Percentiles rank a stretch among this genome's conserved stretches.
phyloP scores from a whole-genome alignment of 352 stramenopile species.

The Halophytophthora batemanensis region DNA sequence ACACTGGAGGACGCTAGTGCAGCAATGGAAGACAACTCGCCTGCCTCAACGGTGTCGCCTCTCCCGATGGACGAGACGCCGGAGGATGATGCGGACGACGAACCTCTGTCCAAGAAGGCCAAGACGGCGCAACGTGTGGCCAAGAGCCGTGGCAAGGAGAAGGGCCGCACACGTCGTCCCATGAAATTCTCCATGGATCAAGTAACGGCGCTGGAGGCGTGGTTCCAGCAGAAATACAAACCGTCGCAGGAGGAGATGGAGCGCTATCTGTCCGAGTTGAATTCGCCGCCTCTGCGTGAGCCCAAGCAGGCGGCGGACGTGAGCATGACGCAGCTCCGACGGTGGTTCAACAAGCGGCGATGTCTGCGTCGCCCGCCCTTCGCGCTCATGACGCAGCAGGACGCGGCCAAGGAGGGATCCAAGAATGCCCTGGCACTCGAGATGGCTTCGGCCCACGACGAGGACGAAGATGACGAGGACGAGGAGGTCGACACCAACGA shows the following conservation, averaged over 20 bases:
- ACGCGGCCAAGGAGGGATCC: conserved; percentile 54
- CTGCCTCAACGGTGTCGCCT: neutral
- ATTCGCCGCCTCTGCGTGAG: conserved; percentile 67
- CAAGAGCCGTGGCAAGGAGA: conserved; percentile 49
- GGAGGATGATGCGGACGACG: conserved; percentile 12
- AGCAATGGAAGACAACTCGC: conserved; percentile 15
- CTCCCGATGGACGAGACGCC: conserved; percentile 1
- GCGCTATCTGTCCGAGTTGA: conserved; percentile 62
- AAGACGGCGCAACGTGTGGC: conserved; percentile 18
- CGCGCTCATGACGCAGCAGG: conserved; percentile 79
- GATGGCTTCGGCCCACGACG: conserved; percentile 17
- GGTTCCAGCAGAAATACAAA: conserved; percentile 89
- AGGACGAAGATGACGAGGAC: conserved; percentile 24
- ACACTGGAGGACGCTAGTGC: conserved; percentile 14
- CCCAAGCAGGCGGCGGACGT: conserved; percentile 77
- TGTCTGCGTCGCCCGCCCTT: conserved; percentile 80
- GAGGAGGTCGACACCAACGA: conserved; percentile 40
- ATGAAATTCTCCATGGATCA: conserved; percentile 89
- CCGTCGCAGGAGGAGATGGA: conserved; percentile 80
- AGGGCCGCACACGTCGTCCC: conserved; percentile 59
- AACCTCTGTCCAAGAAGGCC: conserved; percentile 30
- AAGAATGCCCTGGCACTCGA: conserved; percentile 40
- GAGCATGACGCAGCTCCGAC: conserved; percentile 82
- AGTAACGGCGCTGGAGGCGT: conserved; percentile 70
- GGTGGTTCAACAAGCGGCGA: conserved; percentile 86